phyloP scores from a whole-genome alignment of 225 moss, liverwort and hornwort species.

The Lunularia cruciata region DNA sequence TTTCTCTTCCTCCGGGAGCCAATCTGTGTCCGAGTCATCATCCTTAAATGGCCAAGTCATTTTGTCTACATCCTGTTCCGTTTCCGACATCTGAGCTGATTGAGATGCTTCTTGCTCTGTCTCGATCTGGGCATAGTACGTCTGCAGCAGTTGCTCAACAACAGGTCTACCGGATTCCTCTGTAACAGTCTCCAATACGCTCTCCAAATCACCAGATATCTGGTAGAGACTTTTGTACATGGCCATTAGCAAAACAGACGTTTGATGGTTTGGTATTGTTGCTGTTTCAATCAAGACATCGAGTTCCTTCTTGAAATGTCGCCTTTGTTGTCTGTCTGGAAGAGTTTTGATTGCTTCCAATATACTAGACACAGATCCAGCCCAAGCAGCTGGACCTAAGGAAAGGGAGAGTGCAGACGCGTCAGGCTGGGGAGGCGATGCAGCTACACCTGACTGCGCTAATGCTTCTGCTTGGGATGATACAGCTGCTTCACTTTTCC shows the following conservation, averaged over 20 bases:
- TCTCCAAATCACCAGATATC: slow-evolving; percentile 34
- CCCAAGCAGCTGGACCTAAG: slow-evolving; percentile 45
- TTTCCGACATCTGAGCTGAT: slow-evolving; percentile 26
- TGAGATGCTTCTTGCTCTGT: slow-evolving; percentile 31
- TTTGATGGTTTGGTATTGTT: slow-evolving; percentile 70
- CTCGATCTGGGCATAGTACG: slow-evolving; percentile 41
- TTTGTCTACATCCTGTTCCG: slow-evolving; percentile 11
- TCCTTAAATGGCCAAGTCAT: slow-evolving; percentile 49
- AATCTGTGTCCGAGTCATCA: slow-evolving; percentile 27
- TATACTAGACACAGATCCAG: slow-evolving; percentile 53
- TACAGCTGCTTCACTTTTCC: background rate
- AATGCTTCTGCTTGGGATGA: background rate
- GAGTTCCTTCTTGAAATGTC: slow-evolving; percentile 44
- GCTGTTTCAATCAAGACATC: slow-evolving; percentile 41
- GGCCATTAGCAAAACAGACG: slow-evolving; percentile 58
- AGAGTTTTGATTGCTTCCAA: slow-evolving; percentile 44
- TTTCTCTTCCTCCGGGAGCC: slow-evolving; percentile 27
- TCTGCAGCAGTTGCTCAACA: slow-evolving; percentile 35
- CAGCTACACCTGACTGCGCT: background rate
- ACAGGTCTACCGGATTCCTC: slow-evolving; percentile 39
- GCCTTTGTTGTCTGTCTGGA: slow-evolving; percentile 37
- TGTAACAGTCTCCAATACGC: slow-evolving; percentile 31
- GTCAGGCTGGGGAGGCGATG: slow-evolving; percentile 10
- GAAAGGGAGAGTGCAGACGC: slow-evolving; percentile 20
- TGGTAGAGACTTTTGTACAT: slow-evolving; percentile 58